phyloP scores from a whole-genome alignment of 139 green algal genomes.

The Astrephomene gubernaculifera region DNA sequence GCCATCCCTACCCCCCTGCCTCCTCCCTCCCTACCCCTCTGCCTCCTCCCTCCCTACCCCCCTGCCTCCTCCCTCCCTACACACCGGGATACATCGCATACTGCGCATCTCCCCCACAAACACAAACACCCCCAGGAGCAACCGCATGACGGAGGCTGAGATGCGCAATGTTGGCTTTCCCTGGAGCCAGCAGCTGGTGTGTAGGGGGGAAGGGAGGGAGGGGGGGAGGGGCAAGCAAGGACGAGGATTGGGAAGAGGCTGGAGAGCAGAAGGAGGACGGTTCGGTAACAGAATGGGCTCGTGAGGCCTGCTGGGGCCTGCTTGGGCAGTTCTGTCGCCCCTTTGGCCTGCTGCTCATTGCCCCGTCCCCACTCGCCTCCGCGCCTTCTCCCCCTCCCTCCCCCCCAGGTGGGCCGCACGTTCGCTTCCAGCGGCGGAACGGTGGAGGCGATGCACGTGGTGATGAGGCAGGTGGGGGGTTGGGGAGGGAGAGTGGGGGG shows the following conservation, averaged over 20 bases:
- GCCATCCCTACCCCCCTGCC: background rate
- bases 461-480: constrained; percentile 43
- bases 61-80: background rate
- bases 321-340: no score
- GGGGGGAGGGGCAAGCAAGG: background rate
- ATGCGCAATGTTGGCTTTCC: constrained; percentile 60
- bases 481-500: background rate
- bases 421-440: constrained; percentile 58
- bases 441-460: constrained; percentile 60
- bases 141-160: constrained; percentile 45
- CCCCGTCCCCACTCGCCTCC: background rate
- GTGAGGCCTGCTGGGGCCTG: no score
- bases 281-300: no score
- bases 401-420: constrained; percentile 46
- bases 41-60: background rate
- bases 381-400: background rate
- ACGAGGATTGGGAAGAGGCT: background rate
- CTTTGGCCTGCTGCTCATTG: no score
- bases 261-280: no score
- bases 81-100: no score
- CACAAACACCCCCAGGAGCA: background rate
- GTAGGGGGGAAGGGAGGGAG: background rate
- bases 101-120: no score
- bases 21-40: background rate
- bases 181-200: constrained; percentile 47